Evolutionary conservation across 208 protist genomes (phyloP).

Genomic region (Acanthamoeba divionensis): DNA sequence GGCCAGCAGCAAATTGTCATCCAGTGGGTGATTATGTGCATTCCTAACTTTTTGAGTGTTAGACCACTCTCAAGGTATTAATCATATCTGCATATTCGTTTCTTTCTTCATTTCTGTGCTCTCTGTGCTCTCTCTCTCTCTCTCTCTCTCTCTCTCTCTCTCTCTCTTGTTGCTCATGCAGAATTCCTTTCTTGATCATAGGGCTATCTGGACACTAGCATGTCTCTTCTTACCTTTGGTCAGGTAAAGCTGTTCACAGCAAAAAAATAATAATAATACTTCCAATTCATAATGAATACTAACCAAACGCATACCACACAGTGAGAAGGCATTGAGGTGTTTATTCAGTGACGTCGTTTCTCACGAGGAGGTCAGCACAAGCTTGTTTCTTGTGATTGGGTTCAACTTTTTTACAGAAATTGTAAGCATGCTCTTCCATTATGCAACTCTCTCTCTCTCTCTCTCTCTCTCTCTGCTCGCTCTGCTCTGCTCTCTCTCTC

Average conservation of each 20-base stretch:
- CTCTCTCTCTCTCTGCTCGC: too few species aligned
- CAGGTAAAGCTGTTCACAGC: not conserved
- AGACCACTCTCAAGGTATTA: not conserved
- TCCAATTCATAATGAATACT: not conserved
- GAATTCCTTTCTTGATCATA: too few species aligned
- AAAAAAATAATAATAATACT: not conserved
- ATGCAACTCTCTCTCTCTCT: too few species aligned
- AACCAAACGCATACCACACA: not conserved
- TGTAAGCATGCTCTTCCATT: too few species aligned
- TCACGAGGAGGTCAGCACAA: not conserved
- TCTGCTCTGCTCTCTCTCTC: too few species aligned
- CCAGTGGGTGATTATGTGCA: not conserved
- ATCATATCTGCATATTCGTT: not conserved
- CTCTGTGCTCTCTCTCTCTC: too few species aligned
- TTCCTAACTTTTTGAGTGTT: not conserved
- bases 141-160: not conserved
- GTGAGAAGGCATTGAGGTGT: not conserved
- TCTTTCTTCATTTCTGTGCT: not conserved
- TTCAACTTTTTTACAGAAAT: not conserved
- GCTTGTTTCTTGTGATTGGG: not conserved
- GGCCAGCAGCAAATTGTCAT: not conserved
- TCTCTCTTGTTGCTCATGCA: too few species aligned
- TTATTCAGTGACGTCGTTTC: not conserved
- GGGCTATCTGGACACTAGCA: not conserved
- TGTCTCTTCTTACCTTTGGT: constrained; percentile 17